Conservation (phyloP, 1,284 basidiomycete genomes). For the Melampsora larici-populina region DNA sequence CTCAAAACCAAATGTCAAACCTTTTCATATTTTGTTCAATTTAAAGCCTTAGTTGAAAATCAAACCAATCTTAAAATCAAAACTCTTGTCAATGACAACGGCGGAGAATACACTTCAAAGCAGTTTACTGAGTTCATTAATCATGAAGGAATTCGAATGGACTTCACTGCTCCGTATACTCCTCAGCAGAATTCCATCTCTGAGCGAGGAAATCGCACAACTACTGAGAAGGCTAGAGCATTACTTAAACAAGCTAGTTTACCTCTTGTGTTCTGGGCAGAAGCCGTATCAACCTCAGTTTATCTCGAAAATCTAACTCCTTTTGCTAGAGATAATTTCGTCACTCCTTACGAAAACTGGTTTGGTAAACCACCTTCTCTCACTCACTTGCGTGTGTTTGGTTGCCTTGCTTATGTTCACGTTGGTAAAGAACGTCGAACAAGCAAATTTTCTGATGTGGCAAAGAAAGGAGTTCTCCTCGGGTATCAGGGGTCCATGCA, state of each 20-base stretch:
- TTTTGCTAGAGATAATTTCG: background rate
- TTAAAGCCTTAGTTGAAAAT: too few relatives aligned
- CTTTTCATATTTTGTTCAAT: too few relatives aligned
- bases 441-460: constrained; percentile 2
- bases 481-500: constrained; percentile 3
- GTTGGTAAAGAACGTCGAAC: background rate
- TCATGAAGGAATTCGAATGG: too few relatives aligned
- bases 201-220: constrained; percentile 1
- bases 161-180: too few relatives aligned
- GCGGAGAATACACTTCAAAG: too few relatives aligned
- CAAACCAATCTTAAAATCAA: constrained; percentile 9
- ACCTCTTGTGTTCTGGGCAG: background rate
- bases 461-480: background rate
- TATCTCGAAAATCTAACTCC: constrained; percentile 24
- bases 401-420: too few relatives aligned
- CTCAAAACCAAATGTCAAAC: too few relatives aligned
- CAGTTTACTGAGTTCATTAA: too few relatives aligned
- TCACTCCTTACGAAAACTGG: background rate
- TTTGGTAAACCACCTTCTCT: background rate
- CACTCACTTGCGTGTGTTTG: background rate
- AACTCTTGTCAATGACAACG: too few relatives aligned
- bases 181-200: too few relatives aligned
- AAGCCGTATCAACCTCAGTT: constrained; percentile 7
- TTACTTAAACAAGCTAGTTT: background rate
- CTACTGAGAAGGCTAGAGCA: background rate